Conservation (phyloP, 73 alveolate species). For the Stentor coeruleus region DNA sequence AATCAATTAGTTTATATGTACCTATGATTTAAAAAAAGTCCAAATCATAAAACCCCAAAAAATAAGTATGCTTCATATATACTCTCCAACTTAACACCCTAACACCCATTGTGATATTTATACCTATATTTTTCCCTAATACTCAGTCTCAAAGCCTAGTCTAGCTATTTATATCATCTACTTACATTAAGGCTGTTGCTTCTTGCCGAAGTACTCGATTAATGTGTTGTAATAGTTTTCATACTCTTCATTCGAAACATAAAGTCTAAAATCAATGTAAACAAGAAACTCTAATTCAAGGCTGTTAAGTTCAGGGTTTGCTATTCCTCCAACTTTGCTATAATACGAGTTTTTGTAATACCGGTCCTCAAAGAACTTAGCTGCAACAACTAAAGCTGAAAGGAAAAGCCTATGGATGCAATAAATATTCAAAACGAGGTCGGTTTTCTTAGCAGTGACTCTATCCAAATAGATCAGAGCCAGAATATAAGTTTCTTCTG, state of each 20-base stretch:
- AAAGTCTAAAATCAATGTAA: slow-evolving; percentile 56
- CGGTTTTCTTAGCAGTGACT: slow-evolving; percentile 40
- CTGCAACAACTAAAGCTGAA: slow-evolving; percentile 57
- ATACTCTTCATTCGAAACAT: slow-evolving; percentile 52
- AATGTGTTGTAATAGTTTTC: slow-evolving; percentile 42
- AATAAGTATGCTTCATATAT: too few species aligned
- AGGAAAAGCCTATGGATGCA: slow-evolving; percentile 59
- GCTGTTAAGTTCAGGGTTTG: slow-evolving; percentile 46
- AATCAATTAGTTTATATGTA: too few species aligned
- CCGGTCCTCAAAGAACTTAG: slow-evolving; percentile 71
- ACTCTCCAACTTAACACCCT: too few species aligned
- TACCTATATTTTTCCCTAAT: too few species aligned
- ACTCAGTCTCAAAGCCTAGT: too few species aligned
- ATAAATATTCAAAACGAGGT: slow-evolving; percentile 34
- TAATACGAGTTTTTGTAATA: slow-evolving; percentile 56
- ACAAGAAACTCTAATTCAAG: slow-evolving; percentile 64
- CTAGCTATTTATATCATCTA: too few species aligned
- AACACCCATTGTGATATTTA: too few species aligned
- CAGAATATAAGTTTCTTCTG: slow-evolving; percentile 47
- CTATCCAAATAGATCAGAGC: slow-evolving; percentile 63
- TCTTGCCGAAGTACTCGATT: slow-evolving; percentile 19
- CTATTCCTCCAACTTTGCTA: slow-evolving; percentile 81
- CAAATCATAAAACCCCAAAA: too few species aligned
- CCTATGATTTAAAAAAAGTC: too few species aligned
- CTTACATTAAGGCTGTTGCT: too few species aligned